Conservation (phyloP, 495 filamentous ascomycete genomes). For the Aspergillus funiculosus region DNA sequence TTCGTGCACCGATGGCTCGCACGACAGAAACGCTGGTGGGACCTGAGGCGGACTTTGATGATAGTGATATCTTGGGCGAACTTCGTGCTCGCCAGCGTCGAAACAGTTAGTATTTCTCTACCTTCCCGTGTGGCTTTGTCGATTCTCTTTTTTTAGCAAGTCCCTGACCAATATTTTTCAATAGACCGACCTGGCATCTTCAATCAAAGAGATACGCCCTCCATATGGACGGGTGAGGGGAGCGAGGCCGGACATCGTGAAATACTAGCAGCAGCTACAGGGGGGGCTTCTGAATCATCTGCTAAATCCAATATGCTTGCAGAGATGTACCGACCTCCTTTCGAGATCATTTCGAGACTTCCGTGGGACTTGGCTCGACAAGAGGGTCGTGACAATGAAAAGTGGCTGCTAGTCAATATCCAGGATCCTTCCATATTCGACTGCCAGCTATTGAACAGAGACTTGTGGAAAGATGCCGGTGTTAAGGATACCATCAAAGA, state of each 20-base stretch:
- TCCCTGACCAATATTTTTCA: too few relatives aligned
- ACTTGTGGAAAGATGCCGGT: slow-evolving; percentile 83
- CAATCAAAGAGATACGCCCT: slow-evolving; percentile 63
- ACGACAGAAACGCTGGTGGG: slow-evolving; percentile 89
- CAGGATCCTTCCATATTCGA: slow-evolving; percentile 88
- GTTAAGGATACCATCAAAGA: slow-evolving; percentile 77
- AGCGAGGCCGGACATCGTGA: slow-evolving; percentile 43
- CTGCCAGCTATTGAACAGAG: slow-evolving; percentile 87
- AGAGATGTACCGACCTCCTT: slow-evolving; percentile 87
- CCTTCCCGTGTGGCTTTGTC: background rate
- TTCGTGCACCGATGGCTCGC: slow-evolving; percentile 85
- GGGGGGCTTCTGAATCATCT: slow-evolving; percentile 66
- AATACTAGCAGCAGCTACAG: slow-evolving; percentile 56
- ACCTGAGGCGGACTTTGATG: slow-evolving; percentile 53
- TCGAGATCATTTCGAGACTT: slow-evolving; percentile 70
- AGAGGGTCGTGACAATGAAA: slow-evolving; percentile 74
- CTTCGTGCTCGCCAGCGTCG: slow-evolving; percentile 50
- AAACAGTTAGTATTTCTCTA: slow-evolving; percentile 36
- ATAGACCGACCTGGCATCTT: slow-evolving; percentile 69
- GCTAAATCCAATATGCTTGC: slow-evolving; percentile 69
- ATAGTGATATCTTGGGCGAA: slow-evolving; percentile 61
- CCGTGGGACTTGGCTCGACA: slow-evolving; percentile 77
- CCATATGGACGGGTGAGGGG: slow-evolving; percentile 66
- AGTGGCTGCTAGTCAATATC: slow-evolving; percentile 93
- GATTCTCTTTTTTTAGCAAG: slow-evolving; percentile 9